Percentiles rank a stretch among this genome's conserved stretches.
Conservation (phyloP, 176 grass and related monocot species). For the Avena eriantha region DNA sequence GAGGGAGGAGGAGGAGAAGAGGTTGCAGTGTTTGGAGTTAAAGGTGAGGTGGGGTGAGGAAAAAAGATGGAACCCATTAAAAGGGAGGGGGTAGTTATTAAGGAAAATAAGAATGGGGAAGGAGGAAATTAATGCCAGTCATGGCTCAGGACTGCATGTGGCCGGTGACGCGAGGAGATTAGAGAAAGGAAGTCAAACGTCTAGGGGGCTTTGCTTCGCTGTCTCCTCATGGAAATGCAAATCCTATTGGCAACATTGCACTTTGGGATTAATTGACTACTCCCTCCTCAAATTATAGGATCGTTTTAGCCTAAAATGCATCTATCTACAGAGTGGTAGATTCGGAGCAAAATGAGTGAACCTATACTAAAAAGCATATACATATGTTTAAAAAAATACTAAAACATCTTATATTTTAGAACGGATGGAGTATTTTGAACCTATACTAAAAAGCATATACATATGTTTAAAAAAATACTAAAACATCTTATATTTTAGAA, state of each 20-base stretch:
- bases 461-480: too few relatives aligned
- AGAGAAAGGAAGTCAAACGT: constrained; percentile 50
- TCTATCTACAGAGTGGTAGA: too few relatives aligned
- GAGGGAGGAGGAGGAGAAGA: constrained; percentile 1
- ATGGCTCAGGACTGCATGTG: constrained; percentile 49
- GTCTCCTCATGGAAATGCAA: constrained; percentile 26
- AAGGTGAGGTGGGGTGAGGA: constrained; percentile 46
- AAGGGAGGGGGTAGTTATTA: constrained; percentile 41
- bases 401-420: too few relatives aligned
- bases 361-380: too few relatives aligned
- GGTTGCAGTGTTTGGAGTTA: constrained; percentile 49
- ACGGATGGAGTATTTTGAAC: too few relatives aligned
- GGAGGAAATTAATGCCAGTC: constrained; percentile 39
- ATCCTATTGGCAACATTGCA: not conserved
- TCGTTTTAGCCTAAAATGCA: too few relatives aligned
- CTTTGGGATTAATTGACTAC: not conserved
- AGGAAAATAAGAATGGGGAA: constrained; percentile 33
- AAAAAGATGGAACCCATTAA: constrained; percentile 52
- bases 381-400: too few relatives aligned
- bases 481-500: too few relatives aligned
- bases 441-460: too few relatives aligned
- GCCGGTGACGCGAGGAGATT: constrained; percentile 8
- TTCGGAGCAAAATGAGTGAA: too few relatives aligned
- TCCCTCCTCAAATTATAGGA: too few relatives aligned
- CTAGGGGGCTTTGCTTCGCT: constrained; percentile 21